Evolutionary conservation across 805 yeast species (phyloP).

Genomic region (Cyberlindnera suaveolens): DNA sequence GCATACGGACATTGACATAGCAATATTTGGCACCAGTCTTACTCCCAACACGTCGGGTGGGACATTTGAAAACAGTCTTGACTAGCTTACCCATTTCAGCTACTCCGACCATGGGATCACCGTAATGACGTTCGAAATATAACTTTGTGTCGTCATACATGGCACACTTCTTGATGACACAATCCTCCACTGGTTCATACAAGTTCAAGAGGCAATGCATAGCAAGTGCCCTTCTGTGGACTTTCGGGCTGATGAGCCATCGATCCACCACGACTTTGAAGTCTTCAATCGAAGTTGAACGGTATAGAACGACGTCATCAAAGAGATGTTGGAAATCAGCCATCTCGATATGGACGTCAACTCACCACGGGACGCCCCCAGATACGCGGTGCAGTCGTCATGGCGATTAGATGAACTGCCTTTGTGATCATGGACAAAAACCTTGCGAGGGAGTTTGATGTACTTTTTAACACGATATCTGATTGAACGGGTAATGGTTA

Average conservation of each 20-base stretch:
- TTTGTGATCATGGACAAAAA: too few species aligned
- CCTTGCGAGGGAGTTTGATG: conserved; percentile 7
- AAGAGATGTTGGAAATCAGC: not conserved
- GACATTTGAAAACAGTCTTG: conserved; percentile 2
- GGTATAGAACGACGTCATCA: not conserved
- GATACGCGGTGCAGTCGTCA: too few species aligned
- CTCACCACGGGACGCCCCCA: not conserved
- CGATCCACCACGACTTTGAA: not conserved
- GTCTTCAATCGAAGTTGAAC: not conserved
- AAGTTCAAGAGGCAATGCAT: conserved; percentile 6
- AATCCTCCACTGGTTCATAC: conserved; percentile 1
- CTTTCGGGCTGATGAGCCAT: not conserved
- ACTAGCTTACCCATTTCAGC: conserved; percentile 14
- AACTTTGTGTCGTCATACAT: conserved; percentile 11
- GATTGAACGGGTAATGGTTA: not conserved
- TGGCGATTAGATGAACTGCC: too few species aligned
- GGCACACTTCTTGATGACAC: conserved; percentile 4
- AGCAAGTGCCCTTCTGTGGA: conserved; percentile 3
- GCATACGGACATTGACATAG: conserved; percentile 30
- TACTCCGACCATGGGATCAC: not conserved
- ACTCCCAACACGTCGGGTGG: conserved; percentile 55
- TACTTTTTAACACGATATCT: conserved; percentile 11
- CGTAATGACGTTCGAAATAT: conserved; percentile 6
- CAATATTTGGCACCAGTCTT: conserved; percentile 82
- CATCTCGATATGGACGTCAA: not conserved